These are phyloP conservation scores for Lactarius sanguifluus DNA, from an alignment of 768 basidiomycete species.

Conservation along the genomic window DNA sequence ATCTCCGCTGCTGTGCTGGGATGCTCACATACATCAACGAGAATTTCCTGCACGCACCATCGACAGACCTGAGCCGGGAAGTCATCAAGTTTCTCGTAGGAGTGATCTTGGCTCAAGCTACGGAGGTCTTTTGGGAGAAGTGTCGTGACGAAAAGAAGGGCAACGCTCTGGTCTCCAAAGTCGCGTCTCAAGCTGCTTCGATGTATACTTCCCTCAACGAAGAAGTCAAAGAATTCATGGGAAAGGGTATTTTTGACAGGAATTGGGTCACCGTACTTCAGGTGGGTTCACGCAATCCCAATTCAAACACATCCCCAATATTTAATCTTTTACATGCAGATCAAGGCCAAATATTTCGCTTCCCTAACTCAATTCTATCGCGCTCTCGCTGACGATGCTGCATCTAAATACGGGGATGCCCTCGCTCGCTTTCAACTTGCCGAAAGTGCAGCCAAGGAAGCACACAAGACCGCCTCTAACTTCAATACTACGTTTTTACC, in stretches of 20 bases:
- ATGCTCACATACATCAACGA: conserved; percentile 99
- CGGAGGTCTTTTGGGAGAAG: conserved; percentile 95
- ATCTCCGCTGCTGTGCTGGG: conserved; percentile 85
- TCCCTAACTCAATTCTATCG: conserved; percentile 89
- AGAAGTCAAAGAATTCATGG: conserved; percentile 95
- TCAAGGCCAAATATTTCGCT: conserved; percentile 88
- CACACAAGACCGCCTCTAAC: conserved; percentile 60
- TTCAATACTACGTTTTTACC: conserved; percentile 73
- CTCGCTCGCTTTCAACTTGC: conserved; percentile 78
- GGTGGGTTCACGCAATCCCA: conserved; percentile 41
- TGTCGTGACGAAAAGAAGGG: conserved; percentile 91
- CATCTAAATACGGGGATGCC: conserved; percentile 82
- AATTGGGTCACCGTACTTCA: conserved; percentile 90
- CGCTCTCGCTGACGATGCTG: conserved; percentile 69
- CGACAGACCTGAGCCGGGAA: conserved; percentile 90
- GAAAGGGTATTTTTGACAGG: conserved; percentile 92
- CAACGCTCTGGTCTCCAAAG: conserved; percentile 73
- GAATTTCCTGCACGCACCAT: conserved; percentile 97
- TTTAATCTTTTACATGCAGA: conserved; percentile 44
- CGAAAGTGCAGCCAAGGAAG: conserved; percentile 81
- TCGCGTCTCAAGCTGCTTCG: conserved; percentile 76
- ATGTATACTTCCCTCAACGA: conserved; percentile 85
- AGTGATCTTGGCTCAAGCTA: conserved; percentile 90
- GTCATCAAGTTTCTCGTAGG: conserved; percentile 90
- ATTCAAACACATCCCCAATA: conserved; percentile 5